Conservation (phyloP, 1,139 yeast genomes). For the Casaregolazyma lundiana region DNA sequence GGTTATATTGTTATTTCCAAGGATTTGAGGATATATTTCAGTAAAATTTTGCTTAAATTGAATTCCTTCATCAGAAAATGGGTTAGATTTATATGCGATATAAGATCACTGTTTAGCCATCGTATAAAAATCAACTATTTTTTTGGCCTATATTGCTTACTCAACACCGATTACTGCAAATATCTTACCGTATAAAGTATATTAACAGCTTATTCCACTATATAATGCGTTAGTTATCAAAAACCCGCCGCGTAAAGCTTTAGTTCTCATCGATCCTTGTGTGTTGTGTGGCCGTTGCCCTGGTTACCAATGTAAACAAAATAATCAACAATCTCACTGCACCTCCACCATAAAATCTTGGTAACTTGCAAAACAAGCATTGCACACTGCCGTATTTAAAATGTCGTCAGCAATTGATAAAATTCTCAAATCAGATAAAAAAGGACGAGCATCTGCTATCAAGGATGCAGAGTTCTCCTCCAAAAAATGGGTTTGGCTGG, state of each 20-base stretch:
- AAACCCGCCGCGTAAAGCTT: neutral
- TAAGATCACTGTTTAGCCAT: neutral
- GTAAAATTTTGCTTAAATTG: no score
- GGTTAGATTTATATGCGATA: neutral
- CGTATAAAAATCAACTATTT: neutral
- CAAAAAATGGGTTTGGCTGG: conserved; percentile 77
- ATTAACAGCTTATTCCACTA: no score
- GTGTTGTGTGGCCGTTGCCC: conserved; percentile 3
- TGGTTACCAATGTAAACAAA: conserved; percentile 9
- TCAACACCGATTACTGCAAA: no score
- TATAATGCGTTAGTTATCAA: neutral
- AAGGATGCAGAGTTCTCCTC: conserved; percentile 49
- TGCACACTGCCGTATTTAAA: neutral
- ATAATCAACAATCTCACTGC: conserved; percentile 1
- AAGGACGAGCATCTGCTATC: conserved; percentile 12
- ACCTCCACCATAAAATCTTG: no score
- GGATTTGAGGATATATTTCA: no score
- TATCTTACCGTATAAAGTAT: no score
- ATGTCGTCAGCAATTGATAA: conserved; percentile 6
- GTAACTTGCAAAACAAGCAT: neutral
- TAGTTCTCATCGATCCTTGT: neutral
- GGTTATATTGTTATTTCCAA: no score
- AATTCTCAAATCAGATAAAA: conserved; percentile 1
- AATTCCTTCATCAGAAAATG: no score
- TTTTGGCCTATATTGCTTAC: no score